phyloP scores from a whole-genome alignment of 768 basidiomycete species.

The Antrodiella citrinella region DNA sequence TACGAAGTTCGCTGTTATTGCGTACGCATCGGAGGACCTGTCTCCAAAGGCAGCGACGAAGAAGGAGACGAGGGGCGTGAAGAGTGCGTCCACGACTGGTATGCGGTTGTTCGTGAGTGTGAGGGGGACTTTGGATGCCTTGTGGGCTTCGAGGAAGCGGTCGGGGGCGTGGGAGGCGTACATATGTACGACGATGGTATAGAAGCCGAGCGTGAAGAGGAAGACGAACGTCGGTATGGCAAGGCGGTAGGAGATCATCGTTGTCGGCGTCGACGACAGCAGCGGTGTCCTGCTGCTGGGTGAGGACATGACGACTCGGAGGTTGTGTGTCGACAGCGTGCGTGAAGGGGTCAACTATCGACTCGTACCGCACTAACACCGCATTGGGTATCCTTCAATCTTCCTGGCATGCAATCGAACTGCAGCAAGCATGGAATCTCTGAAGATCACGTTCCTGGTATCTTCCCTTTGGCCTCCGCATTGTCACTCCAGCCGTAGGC shows the following conservation, averaged over 20 bases:
- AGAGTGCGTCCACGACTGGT: neutral
- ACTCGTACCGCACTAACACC: too few species aligned
- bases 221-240: constrained; percentile 2
- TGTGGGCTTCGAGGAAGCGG: constrained; percentile 3
- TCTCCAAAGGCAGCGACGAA: constrained; percentile 5
- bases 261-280: too few species aligned
- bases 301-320: too few species aligned
- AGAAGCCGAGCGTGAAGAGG: constrained; percentile 4
- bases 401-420: too few species aligned
- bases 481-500: too few species aligned
- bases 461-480: too few species aligned
- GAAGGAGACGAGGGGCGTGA: constrained; percentile 5
- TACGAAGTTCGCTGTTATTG: constrained; percentile 5
- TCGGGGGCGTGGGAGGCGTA: constrained; percentile 2
- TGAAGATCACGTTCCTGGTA: too few species aligned
- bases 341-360: too few species aligned
- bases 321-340: too few species aligned
- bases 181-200: constrained; percentile 5
- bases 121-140: constrained; percentile 1
- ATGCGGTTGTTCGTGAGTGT: neutral
- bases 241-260: neutral
- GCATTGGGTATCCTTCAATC: too few species aligned
- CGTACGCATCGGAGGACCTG: neutral
- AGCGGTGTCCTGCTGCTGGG: too few species aligned
- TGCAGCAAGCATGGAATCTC: too few species aligned